Base-by-base conservation (phyloP, 2,329 filamentous ascomycete species). In the Pseudogymnoascus sp. region DNA sequence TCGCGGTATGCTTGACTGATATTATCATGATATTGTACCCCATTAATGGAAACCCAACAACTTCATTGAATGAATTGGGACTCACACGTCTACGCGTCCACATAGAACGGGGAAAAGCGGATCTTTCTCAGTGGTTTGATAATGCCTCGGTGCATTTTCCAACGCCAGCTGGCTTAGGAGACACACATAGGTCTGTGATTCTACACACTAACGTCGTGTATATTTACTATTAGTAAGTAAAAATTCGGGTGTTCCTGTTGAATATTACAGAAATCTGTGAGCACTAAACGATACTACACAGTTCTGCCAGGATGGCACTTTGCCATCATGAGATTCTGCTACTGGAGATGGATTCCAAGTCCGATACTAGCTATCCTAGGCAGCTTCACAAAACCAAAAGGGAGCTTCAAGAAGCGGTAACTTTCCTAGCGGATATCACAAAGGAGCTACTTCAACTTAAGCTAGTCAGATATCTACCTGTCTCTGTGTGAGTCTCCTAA, bases 181-280 rank as follows among this genome's bases (percentile, higher is more conserved):
- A 64, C 16, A 64, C 62, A 3, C 74, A 78, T 61, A 75, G 79
- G 62, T 78, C 78, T 0, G 73, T 78, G 9, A 75, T 78, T 8
- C 62, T 79, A 37, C 80, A 80, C 68, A 78, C 77, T 3, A 79
- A 79, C 43, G 67, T 81, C 65, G 78, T 81, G 68, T 80, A 79
- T 64, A 81, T 82, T 76, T 80, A 80, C 62, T 82, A 81, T 64
- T 75, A 81, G 78, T 82, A 72, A 67, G 78, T 71, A 1, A 33
- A 33, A 9, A 3, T 33, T 33, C 31, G 11, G 31, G 8, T 33
- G 31, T 33, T 33, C 31, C 7, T 33, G 8, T 33, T 33, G 8
- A 33, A 33, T 33, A 33, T 33, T 33, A 7, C 31, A 9, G 31
- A 37, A 49, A 14, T 23, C 4, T 37, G 38, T 33, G 0, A 0